phyloP scores from a whole-genome alignment of 2,329 filamentous ascomycete species.

The Claviceps capensis region DNA sequence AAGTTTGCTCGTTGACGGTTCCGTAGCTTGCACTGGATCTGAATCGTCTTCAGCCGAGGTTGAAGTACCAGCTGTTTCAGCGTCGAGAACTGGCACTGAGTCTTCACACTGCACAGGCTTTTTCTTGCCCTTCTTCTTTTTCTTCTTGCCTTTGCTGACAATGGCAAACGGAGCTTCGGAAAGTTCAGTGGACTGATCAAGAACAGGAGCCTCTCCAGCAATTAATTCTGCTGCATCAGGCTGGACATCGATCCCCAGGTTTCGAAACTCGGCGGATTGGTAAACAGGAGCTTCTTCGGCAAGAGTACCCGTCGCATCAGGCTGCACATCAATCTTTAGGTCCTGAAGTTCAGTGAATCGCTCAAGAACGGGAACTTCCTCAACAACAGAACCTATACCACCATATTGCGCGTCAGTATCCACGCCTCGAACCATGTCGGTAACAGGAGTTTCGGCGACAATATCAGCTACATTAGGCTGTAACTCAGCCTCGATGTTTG shows the following conservation, averaged over 20 bases:
- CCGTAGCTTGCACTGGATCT: not conserved
- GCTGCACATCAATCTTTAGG: not conserved
- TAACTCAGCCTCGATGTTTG: not conserved
- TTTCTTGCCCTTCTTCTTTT: slow-evolving; percentile 7
- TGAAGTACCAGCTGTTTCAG: not conserved
- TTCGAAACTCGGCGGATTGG: not conserved
- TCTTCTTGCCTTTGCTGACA: slow-evolving; percentile 3
- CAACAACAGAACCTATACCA: not conserved
- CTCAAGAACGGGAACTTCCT: not conserved
- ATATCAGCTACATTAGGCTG: not conserved
- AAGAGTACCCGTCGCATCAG: too few species aligned
- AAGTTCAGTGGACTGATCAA: not conserved
- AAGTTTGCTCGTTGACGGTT: not conserved
- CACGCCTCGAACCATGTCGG: not conserved
- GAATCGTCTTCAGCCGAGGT: not conserved
- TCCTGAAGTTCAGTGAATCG: not conserved
- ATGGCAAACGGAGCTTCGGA: not conserved
- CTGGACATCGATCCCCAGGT: not conserved
- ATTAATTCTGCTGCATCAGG: not conserved
- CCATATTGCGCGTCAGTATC: not conserved
- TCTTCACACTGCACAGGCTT: slow-evolving; percentile 11
- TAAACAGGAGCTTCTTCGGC: not conserved
- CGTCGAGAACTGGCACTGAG: slow-evolving; percentile 1
- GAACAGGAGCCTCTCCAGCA: not conserved
- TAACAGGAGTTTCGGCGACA: not conserved